Evolutionary conservation across 331 rosid genomes (phyloP).

Genomic region (Pyrus hybrid): DNA sequence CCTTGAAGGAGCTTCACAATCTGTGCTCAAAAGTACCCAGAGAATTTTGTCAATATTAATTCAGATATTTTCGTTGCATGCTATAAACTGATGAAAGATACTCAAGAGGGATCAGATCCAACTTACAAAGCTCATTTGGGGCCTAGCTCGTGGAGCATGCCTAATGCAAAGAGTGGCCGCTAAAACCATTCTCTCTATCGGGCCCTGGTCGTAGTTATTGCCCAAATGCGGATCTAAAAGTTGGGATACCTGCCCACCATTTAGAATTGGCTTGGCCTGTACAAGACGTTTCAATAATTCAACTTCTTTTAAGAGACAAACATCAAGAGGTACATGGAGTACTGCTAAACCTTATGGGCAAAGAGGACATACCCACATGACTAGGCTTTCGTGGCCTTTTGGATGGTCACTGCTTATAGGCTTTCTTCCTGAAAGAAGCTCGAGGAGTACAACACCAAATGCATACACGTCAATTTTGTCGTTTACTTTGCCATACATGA

Average conservation of each 20-base stretch:
- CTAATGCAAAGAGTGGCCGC: conserved; percentile 85
- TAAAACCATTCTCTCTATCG: conserved; percentile 70
- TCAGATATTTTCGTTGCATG: neutral
- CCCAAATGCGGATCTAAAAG: conserved; percentile 71
- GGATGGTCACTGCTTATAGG: conserved; percentile 71
- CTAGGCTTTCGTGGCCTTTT: conserved; percentile 87
- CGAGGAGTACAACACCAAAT: conserved; percentile 82
- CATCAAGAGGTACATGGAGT: neutral
- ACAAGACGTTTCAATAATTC: conserved; percentile 9
- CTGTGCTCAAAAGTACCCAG: conserved; percentile 35
- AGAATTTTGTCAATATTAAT: neutral
- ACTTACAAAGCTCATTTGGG: conserved; percentile 83
- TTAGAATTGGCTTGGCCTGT: conserved; percentile 85
- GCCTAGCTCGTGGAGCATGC: conserved; percentile 84
- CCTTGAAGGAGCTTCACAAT: conserved; percentile 79
- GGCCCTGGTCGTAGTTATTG: conserved; percentile 45
- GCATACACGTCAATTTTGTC: conserved; percentile 87
- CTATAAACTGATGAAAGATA: neutral
- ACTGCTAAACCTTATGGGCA: neutral
- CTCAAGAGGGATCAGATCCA: conserved; percentile 7
- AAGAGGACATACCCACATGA: conserved; percentile 89
- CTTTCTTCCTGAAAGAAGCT: too few species aligned
- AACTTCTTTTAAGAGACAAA: conserved; percentile 5
- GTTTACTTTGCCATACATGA: conserved; percentile 90
- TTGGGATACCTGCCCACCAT: conserved; percentile 56